Percentiles rank a stretch among this genome's conserved stretches.
Evolutionary conservation across 2,329 filamentous ascomycete species (phyloP).

Genomic region (Neonectria magnoliae): DNA sequence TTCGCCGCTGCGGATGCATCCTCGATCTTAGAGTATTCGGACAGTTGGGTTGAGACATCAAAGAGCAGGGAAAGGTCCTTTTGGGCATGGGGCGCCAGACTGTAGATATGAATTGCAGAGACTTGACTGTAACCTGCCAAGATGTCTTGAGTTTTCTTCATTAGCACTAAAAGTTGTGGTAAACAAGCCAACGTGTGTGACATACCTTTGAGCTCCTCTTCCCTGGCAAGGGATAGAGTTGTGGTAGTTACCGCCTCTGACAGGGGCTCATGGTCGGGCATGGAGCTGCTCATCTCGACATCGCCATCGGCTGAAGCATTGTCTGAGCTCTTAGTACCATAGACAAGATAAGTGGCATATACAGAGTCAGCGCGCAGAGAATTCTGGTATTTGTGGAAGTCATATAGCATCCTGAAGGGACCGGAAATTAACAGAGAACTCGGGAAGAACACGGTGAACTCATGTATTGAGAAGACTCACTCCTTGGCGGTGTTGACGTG

Average conservation of each 20-base stretch:
- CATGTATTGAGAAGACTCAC: slow-evolving; percentile 58
- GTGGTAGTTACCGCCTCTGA: slow-evolving; percentile 63
- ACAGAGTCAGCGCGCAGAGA: slow-evolving; percentile 79
- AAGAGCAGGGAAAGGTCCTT: slow-evolving; percentile 76
- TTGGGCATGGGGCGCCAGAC: slow-evolving; percentile 75
- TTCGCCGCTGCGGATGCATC: slow-evolving; percentile 68
- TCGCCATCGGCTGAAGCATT: slow-evolving; percentile 64
- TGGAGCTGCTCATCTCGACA: slow-evolving; percentile 75
- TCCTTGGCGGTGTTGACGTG: slow-evolving; percentile 91
- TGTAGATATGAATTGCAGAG: slow-evolving; percentile 86
- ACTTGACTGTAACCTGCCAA: slow-evolving; percentile 78
- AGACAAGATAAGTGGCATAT: slow-evolving; percentile 93
- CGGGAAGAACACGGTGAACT: slow-evolving; percentile 7
- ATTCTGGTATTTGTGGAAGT: slow-evolving; percentile 87
- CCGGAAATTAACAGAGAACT: slow-evolving; percentile 23
- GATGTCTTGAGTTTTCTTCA: slow-evolving; percentile 60
- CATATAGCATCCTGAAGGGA: slow-evolving; percentile 83
- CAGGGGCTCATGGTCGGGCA: slow-evolving; percentile 58
- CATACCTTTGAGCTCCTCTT: slow-evolving; percentile 76
- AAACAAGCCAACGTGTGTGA: neutral
- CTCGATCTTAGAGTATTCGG: slow-evolving; percentile 63
- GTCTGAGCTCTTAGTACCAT: slow-evolving; percentile 68
- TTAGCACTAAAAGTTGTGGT: slow-evolving; percentile 18
- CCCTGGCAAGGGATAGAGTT: slow-evolving; percentile 73
- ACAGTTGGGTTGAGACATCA: slow-evolving; percentile 73